phyloP scores from a whole-genome alignment of 2,329 filamentous ascomycete genomes.

The Rutstroemia sp. region DNA sequence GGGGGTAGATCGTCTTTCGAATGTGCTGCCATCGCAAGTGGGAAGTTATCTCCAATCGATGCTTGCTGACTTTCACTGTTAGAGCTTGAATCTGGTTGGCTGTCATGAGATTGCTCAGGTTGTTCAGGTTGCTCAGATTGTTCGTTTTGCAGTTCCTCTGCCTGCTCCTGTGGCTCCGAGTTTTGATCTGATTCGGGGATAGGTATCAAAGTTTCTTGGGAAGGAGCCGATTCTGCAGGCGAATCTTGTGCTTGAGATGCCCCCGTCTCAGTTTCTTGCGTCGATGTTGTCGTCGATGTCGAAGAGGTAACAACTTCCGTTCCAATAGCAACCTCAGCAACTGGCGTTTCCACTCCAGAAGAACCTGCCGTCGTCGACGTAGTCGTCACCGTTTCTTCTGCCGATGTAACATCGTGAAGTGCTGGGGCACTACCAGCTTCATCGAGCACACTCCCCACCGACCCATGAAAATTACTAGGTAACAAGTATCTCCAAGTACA shows the following conservation, averaged over 20 bases:
- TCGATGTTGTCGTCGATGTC: not conserved
- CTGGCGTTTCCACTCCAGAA: not conserved
- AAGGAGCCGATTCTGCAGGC: not conserved
- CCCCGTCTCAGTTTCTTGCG: not conserved
- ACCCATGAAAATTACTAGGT: no score
- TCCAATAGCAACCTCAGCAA: not conserved
- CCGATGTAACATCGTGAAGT: not conserved
- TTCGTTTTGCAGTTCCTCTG: not conserved
- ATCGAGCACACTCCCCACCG: not conserved
- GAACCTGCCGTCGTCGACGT: not conserved
- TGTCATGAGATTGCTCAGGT: not conserved
- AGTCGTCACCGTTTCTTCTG: not conserved
- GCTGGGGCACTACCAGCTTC: not conserved
- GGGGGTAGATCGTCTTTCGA: constrained; percentile 30
- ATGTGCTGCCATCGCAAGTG: constrained; percentile 16
- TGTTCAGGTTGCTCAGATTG: not conserved
- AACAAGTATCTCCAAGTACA: no score
- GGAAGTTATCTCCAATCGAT: constrained; percentile 19
- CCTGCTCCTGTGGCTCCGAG: not conserved
- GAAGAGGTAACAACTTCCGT: not conserved
- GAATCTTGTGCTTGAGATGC: not conserved
- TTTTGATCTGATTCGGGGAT: not conserved
- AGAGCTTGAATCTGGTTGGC: not conserved
- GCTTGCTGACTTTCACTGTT: no score
- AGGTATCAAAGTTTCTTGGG: not conserved